Evolutionary conservation across 1,139 yeast species (phyloP).

Genomic region (Saccharomyces hybrid): DNA sequence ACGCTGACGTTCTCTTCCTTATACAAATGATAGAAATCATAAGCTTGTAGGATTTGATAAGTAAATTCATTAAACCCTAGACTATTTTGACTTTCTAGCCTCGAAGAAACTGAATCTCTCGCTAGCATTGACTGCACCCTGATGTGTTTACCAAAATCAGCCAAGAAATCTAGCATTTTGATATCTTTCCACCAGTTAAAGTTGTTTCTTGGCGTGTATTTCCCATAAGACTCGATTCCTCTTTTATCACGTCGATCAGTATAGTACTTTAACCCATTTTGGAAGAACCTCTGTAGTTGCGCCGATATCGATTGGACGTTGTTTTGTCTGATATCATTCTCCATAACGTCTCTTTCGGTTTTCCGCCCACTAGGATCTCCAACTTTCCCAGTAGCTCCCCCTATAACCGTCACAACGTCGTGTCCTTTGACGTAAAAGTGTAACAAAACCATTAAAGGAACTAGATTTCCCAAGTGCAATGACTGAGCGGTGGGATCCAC

Average conservation of each 20-base stretch:
- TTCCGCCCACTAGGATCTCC: conserved; percentile 95
- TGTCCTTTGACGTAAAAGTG: conserved; percentile 85
- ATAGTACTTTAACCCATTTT: conserved; percentile 57
- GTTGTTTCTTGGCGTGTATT: conserved; percentile 50
- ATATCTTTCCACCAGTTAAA: conserved; percentile 80
- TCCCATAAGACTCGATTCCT: conserved; percentile 38
- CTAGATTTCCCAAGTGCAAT: conserved; percentile 79
- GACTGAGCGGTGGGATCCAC: conserved; percentile 95
- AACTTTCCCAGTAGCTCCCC: conserved; percentile 96
- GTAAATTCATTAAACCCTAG: conserved; percentile 90
- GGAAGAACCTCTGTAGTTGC: conserved; percentile 58
- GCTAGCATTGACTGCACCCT: conserved; percentile 82
- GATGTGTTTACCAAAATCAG: conserved; percentile 69
- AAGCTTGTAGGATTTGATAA: conserved; percentile 88
- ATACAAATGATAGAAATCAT: conserved; percentile 81
- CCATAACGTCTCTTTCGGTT: conserved; percentile 62
- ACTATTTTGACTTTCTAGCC: conserved; percentile 64
- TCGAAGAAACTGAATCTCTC: conserved; percentile 74
- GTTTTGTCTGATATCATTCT: conserved; percentile 40
- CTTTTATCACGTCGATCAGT: conserved; percentile 34
- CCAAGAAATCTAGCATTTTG: conserved; percentile 67
- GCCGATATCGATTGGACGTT: conserved; percentile 53
- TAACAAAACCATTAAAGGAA: conserved; percentile 76
- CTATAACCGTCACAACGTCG: conserved; percentile 71
- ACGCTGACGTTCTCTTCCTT: conserved; percentile 51